A percentile compares a stretch with the other conserved stretches of the same genome.
Conservation (phyloP, 768 basidiomycete genomes). For the Termitomyces sp. region DNA sequence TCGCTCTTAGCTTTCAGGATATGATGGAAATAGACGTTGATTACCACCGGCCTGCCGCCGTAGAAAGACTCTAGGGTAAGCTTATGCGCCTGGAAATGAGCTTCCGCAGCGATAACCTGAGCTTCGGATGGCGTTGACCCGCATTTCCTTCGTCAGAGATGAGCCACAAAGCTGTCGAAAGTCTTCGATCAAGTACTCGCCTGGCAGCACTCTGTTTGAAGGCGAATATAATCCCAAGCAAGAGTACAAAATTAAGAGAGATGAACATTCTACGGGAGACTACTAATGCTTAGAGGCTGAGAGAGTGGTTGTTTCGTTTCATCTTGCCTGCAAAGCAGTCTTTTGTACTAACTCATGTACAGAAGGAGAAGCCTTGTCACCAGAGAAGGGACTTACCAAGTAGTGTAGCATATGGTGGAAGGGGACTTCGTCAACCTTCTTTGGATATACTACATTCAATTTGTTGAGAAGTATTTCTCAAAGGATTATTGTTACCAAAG, state of each 20-base stretch:
- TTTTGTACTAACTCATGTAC: background rate
- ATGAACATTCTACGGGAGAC: background rate
- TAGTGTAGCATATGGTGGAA: background rate
- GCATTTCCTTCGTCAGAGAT: conserved; percentile 3
- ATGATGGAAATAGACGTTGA: conserved; percentile 25
- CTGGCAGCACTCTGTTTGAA: background rate
- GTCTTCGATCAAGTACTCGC: background rate
- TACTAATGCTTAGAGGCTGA: background rate
- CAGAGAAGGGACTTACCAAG: background rate
- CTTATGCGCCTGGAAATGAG: conserved; percentile 10
- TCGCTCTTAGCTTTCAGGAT: conserved; percentile 18
- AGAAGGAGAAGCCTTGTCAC: background rate
- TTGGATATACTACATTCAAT: background rate
- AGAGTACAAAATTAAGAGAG: background rate
- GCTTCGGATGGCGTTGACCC: conserved; percentile 8
- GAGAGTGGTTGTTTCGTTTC: background rate
- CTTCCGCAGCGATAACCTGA: conserved; percentile 7
- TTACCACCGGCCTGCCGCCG: background rate
- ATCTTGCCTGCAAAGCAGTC: background rate
- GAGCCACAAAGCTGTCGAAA: background rate
- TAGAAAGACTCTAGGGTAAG: background rate
- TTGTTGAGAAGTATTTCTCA: background rate
- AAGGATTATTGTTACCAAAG: background rate
- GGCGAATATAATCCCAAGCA: background rate
- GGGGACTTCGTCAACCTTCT: background rate